phyloP scores from a whole-genome alignment of 306 rosid species.

The Lathyrus sativus region DNA sequence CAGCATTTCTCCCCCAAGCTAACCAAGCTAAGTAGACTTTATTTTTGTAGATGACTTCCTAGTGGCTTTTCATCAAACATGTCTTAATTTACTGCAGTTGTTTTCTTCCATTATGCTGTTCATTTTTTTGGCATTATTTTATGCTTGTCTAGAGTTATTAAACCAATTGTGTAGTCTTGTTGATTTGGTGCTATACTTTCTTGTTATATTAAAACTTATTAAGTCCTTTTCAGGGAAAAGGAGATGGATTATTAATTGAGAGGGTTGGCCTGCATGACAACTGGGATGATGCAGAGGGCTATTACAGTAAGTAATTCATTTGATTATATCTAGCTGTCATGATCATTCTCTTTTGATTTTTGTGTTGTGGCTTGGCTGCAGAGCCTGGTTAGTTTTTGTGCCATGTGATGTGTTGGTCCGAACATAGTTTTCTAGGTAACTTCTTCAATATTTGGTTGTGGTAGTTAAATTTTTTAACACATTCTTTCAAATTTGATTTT shows the following conservation, averaged over 20 bases:
- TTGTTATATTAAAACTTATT: slow-evolving; percentile 17
- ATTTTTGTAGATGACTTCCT: slow-evolving; percentile 1
- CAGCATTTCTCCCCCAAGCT: slow-evolving; percentile 4
- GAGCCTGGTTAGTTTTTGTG: slow-evolving; percentile 1
- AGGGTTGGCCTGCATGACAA: slow-evolving; percentile 87
- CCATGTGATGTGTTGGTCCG: not conserved
- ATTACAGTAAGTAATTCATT: slow-evolving; percentile 73
- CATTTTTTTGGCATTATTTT: not conserved
- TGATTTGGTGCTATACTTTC: slow-evolving; percentile 1
- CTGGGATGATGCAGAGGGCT: slow-evolving; percentile 99
- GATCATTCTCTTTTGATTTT: slow-evolving; percentile 8
- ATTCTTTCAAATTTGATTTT: slow-evolving; percentile 12
- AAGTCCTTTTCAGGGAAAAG: slow-evolving; percentile 65
- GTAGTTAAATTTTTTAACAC: slow-evolving; percentile 8
- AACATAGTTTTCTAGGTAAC: not conserved
- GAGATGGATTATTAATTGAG: slow-evolving; percentile 70
- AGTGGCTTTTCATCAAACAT: not conserved
- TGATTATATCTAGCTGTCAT: slow-evolving; percentile 11
- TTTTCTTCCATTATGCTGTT: slow-evolving; percentile 3
- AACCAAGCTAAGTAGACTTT: slow-evolving; percentile 10
- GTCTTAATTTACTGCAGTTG: not conserved
- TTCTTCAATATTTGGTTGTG: slow-evolving; percentile 3
- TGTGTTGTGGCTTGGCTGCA: slow-evolving; percentile 9
- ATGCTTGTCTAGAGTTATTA: slow-evolving; percentile 1
- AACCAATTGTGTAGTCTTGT: not conserved